Conservation (phyloP, 108 stramenopile species). For the Fragilaria radians region DNA sequence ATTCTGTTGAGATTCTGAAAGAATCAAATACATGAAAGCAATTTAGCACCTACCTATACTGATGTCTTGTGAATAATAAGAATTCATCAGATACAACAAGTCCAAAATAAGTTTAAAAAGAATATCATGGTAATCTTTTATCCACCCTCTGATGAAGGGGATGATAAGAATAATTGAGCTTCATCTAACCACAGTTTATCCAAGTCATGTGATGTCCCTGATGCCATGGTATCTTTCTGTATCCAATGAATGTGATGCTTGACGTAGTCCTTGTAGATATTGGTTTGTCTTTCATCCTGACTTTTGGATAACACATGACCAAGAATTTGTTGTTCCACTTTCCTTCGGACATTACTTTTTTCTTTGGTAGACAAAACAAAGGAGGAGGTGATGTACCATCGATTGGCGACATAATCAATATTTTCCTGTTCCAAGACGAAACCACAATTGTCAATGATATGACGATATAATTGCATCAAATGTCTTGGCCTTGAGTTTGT, state of each 20-base stretch:
- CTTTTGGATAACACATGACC: constrained; percentile 3
- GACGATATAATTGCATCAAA: constrained; percentile 52
- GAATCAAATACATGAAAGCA: too few relatives aligned
- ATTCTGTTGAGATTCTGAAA: too few relatives aligned
- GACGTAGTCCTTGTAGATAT: constrained; percentile 37
- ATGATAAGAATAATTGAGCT: too few relatives aligned
- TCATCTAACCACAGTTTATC: too few relatives aligned
- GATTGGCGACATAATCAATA: constrained; percentile 33
- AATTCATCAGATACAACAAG: too few relatives aligned
- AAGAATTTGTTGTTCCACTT: background rate
- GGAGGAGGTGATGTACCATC: constrained; percentile 58
- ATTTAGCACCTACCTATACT: too few relatives aligned
- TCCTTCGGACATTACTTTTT: background rate
- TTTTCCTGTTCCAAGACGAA: constrained; percentile 54
- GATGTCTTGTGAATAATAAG: too few relatives aligned
- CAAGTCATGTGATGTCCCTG: too few relatives aligned
- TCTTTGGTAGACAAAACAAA: constrained; percentile 36
- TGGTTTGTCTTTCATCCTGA: constrained; percentile 5
- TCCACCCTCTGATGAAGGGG: too few relatives aligned
- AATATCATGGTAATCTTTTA: too few relatives aligned
- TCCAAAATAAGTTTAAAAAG: too few relatives aligned
- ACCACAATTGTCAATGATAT: constrained; percentile 28
- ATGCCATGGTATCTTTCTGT: constrained; percentile 29
- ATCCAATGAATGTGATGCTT: constrained; percentile 55
- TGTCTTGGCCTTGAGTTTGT: constrained; percentile 64